Evolutionary conservation across 2,329 filamentous ascomycete species (phyloP).

Genomic region (Lasiodiplodia sp.): DNA sequence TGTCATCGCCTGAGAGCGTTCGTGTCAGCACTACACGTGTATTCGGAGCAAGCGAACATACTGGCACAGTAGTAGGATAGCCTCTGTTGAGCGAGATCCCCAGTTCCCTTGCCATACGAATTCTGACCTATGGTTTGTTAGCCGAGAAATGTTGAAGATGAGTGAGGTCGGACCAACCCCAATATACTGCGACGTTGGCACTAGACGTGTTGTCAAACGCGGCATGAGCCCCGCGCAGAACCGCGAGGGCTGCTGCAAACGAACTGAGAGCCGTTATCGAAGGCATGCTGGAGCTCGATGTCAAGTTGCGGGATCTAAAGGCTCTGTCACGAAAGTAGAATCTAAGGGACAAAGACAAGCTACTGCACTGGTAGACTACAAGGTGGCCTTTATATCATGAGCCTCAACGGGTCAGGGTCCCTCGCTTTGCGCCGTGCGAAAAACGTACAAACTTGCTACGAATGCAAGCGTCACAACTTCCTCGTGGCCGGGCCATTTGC

Average conservation of each 20-base stretch:
- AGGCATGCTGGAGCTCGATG: background rate
- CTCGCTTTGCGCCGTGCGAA: background rate
- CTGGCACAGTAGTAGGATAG: slow-evolving; percentile 66
- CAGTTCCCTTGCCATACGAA: slow-evolving; percentile 58
- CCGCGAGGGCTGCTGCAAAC: background rate
- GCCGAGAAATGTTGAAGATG: background rate
- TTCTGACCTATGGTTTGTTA: slow-evolving; percentile 60
- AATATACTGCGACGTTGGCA: slow-evolving; percentile 70
- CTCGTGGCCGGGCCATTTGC: slow-evolving; percentile 18
- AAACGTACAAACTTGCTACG: background rate
- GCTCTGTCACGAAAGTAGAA: background rate
- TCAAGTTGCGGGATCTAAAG: background rate
- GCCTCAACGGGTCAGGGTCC: background rate
- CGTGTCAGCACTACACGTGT: background rate
- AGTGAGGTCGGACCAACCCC: slow-evolving; percentile 56
- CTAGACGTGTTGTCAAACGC: slow-evolving; percentile 35
- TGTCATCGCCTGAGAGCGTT: slow-evolving; percentile 47
- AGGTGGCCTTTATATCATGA: slow-evolving; percentile 10
- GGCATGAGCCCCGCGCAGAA: background rate
- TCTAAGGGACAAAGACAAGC: background rate
- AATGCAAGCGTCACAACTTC: background rate
- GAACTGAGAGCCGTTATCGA: background rate
- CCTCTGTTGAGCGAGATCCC: slow-evolving; percentile 59
- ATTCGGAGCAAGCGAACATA: slow-evolving; percentile 45
- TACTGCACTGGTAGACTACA: background rate